Evolutionary conservation across 2,329 filamentous ascomycete genomes (phyloP).

Genomic region (Dothistroma septosporum): DNA sequence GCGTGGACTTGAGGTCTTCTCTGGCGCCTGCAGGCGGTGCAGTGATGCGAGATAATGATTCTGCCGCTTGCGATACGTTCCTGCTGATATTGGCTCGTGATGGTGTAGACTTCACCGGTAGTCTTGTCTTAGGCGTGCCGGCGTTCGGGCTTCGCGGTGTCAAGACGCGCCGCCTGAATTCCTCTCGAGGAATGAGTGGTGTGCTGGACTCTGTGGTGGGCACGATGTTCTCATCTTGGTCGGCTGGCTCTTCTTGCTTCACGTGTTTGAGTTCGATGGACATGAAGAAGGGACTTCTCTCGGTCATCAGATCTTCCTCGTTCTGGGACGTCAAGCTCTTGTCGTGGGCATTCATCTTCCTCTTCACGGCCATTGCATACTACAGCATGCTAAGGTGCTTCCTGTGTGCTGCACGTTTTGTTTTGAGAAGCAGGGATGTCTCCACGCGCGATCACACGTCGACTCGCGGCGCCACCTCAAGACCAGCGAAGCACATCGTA

Average conservation of each 20-base stretch:
- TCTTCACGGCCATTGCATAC: neutral
- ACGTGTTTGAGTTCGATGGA: neutral
- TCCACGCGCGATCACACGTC: neutral
- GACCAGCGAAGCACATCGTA: neutral
- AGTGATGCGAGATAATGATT: neutral
- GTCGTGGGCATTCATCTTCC: neutral
- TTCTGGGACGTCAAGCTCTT: neutral
- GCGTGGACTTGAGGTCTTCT: neutral
- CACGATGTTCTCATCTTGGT: neutral
- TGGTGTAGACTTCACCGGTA: neutral
- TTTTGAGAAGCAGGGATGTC: neutral
- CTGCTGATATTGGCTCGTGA: neutral
- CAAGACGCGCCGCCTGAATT: neutral
- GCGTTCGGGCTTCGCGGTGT: neutral
- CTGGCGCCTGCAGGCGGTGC: neutral
- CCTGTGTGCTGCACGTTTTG: neutral
- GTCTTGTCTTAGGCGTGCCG: neutral
- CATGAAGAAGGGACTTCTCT: neutral
- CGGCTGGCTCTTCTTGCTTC: neutral
- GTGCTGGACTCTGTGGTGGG: neutral
- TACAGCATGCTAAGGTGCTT: neutral
- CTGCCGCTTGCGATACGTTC: neutral
- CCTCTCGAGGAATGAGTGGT: neutral
- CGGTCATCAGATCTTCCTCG: neutral
- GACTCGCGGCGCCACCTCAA: neutral